Conservation (phyloP, 2,329 filamentous ascomycete genomes). For the Verticillium isaacii region DNA sequence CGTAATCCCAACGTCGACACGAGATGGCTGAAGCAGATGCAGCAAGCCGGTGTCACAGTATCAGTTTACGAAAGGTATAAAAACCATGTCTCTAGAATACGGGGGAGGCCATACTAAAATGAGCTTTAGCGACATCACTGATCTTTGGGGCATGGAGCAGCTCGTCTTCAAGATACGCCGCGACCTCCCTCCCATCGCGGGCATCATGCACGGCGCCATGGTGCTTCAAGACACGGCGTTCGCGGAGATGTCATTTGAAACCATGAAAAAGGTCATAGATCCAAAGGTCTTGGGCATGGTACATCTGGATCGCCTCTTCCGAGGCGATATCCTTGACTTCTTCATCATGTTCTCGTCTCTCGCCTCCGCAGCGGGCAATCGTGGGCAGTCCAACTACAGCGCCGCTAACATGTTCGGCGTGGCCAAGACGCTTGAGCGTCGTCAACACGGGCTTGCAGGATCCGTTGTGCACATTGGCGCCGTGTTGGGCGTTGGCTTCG, state of each 20-base stretch:
- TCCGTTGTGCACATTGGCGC: constrained; percentile 31
- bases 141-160: no score
- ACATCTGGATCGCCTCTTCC: constrained; percentile 25
- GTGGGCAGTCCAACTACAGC: constrained; percentile 33
- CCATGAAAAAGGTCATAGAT: constrained; percentile 16
- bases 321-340: constrained; percentile 25
- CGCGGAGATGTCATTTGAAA: constrained; percentile 18
- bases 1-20: constrained; percentile 25
- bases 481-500: constrained; percentile 36
- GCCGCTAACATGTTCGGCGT: constrained; percentile 36
- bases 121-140: no score
- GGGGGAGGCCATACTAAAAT: no score
- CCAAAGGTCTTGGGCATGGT: constrained; percentile 29
- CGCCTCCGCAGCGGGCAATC: constrained; percentile 26
- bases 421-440: constrained; percentile 28
- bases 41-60: no score
- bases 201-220: constrained; percentile 40
- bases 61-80: no score
- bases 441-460: constrained; percentile 29
- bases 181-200: constrained; percentile 27
- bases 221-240: constrained; percentile 32
- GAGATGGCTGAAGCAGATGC: not conserved
- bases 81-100: no score
- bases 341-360: constrained; percentile 31
- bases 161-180: no score